Percentiles rank a stretch among this genome's conserved stretches.
phyloP scores from a whole-genome alignment of 768 basidiomycete genomes.

The Leccinum truebloodii region DNA sequence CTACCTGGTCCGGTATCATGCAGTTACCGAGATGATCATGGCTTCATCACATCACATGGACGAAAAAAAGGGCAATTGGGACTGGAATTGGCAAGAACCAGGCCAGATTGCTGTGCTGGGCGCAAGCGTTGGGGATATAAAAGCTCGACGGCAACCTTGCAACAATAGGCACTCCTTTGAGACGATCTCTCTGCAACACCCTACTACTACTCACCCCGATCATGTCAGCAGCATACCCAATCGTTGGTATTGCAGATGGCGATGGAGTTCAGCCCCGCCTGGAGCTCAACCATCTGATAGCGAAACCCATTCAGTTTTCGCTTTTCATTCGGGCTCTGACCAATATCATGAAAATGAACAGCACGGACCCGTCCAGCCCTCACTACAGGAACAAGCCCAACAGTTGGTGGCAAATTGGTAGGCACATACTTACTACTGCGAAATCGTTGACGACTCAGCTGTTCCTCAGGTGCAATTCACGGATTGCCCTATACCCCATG shows the following conservation, averaged over 20 bases:
- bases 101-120: background rate
- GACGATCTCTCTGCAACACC: background rate
- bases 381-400: constrained; percentile 18
- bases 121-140: background rate
- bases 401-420: constrained; percentile 26
- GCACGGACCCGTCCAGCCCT: background rate
- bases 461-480: constrained; percentile 16
- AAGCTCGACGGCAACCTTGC: background rate
- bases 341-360: constrained; percentile 8
- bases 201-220: background rate
- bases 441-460: background rate
- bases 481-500: constrained; percentile 20
- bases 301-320: constrained; percentile 18
- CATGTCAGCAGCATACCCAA: constrained; percentile 17
- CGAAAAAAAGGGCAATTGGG: background rate
- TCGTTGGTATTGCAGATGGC: constrained; percentile 6
- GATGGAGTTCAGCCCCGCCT: constrained; percentile 17
- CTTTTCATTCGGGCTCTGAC: constrained; percentile 22
- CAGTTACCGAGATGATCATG: background rate
- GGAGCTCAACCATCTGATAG: constrained; percentile 18
- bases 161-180: background rate
- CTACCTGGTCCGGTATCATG: background rate
- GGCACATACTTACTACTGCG: background rate
- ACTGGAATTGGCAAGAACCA: background rate
- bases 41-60: background rate